Base-by-base conservation (phyloP, 2,329 filamentous ascomycete species). In the Beauveria brongniartii region DNA sequence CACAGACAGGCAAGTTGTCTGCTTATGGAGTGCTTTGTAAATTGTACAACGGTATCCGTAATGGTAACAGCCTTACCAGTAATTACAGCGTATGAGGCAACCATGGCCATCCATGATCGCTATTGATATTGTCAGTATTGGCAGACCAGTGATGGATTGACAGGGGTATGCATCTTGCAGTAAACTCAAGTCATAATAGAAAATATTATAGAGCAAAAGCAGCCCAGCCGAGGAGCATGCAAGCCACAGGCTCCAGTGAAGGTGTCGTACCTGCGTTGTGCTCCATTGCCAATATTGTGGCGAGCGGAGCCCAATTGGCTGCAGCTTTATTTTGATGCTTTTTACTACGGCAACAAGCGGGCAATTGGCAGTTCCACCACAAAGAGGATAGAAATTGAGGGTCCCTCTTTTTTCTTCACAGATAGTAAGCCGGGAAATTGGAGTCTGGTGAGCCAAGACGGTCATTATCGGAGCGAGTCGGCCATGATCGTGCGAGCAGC, bases 371-470 rank as follows among this genome's bases (percentile, higher is more conserved):
- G 55, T 43, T 51, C 54, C 47, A 51, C 46, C 37, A 41, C n/a
- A 37, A 43, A 37, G 22, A 59, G 22, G 37, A 52, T 34, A 44
- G 34, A 16, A 56, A 52, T 34, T 52, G 56, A 44, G 56, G 56
- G 56, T 43, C 56, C 34, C 34, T 12, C 30, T 6, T 26, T n/a
- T 28, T 20, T n/a, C 40, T n/a, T 44, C 26, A 22, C 9, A 10
- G 20, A 26, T 8, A 24, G 37, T 51, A 59, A 51, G 56, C 56
- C n/a, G 56, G 22, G 56, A 59, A 59, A 59, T 59, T 51, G 26
- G 34, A 44, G 54, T 51, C 22, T 12, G 16, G 34, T 16, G 51
- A 41, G 51, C 34, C 8, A 41, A 40, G 28, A 53, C 6, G 50
- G 50, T 5, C 24, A 34, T 14, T 3, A 54, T 54, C 51, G 51